Evolutionary conservation across 176 grass and related monocot species (phyloP).

Genomic region (Hyparrhenia diplandra): DNA sequence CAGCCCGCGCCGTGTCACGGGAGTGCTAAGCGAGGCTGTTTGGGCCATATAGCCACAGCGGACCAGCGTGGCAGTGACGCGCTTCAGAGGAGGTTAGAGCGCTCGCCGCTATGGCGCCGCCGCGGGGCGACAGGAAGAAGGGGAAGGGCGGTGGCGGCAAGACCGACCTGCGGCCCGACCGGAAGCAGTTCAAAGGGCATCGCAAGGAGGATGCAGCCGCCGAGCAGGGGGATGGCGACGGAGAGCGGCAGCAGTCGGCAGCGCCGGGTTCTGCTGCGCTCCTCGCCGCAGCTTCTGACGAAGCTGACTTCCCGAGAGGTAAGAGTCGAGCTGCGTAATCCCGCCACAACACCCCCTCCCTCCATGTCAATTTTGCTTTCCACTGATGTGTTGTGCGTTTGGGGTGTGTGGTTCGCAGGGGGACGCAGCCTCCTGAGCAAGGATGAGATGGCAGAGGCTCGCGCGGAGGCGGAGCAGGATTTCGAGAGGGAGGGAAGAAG

Average conservation of each 20-base stretch:
- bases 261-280: conserved; percentile 34
- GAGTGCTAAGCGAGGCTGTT: neutral
- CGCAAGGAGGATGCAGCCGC: conserved; percentile 29
- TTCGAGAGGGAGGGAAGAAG: conserved; percentile 57
- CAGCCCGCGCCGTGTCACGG: no score
- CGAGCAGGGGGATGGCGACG: conserved; percentile 1
- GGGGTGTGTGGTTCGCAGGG: conserved; percentile 21
- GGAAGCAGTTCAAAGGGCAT: conserved; percentile 49
- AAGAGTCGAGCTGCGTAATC: neutral
- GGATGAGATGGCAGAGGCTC: conserved; percentile 71
- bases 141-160: conserved; percentile 29
- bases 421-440: conserved; percentile 67
- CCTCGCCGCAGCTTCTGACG: conserved; percentile 46
- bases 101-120: conserved; percentile 50
- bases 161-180: conserved; percentile 25
- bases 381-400: neutral
- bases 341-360: neutral
- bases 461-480: conserved; percentile 70
- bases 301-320: conserved; percentile 87
- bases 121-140: conserved; percentile 44
- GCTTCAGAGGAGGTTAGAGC: neutral
- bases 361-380: neutral
- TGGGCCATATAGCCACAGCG: neutral
- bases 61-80: neutral
- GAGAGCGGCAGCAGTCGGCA: neutral